Evolutionary conservation across 2,329 filamentous ascomycete genomes (phyloP), one percentile per base, ranked within the genome.

Genomic region (Calycina herbarum): DNA sequence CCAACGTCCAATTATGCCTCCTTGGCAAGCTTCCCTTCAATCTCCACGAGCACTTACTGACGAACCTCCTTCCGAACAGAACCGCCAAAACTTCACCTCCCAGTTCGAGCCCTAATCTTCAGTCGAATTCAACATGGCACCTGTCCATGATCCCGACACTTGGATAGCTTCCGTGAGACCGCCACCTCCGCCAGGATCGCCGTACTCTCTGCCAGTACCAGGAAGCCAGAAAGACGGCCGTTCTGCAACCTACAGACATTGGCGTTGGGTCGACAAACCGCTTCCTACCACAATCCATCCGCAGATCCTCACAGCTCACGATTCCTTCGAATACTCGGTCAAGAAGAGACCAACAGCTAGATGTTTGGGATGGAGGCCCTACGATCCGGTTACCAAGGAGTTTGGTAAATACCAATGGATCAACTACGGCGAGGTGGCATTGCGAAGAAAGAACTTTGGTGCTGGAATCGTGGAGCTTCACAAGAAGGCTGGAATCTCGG

Each of bases 381-480:
- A 92, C 85, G 89, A 96, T 77, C 78, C 90, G 2, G 80, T 79
- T 45, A 92, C 88, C 59, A 89, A 93, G 80, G 84, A 85, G 1
- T 97, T 86, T 79, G 84, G 85, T 68, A 86, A 86, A 70, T 99
- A 91, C 76, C 83, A 89, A 66, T 98, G 94, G 93, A 80, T 94
- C 72, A 91, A 89, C 66, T 98, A 96, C 74, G 84, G 83, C 73
- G 87, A 95, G 67, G 85, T 94, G n/a, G 88, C 90, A 67, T 84
- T 86, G 79, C 86, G 94, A 75, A 88, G 92, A 75, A 90, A 89
- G 76, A 92, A 95, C 77, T 86, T 97, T 71, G 95, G 95, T 69
- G 90, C 89, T 48, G 95, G 94, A 66, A 79, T 98, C 59, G 89
- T 94, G 48, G 90, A 95, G 78, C 80, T 98, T 71, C 92, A 96